Conservation (phyloP, 345 rosid species). For the Corchorus olitorius region DNA sequence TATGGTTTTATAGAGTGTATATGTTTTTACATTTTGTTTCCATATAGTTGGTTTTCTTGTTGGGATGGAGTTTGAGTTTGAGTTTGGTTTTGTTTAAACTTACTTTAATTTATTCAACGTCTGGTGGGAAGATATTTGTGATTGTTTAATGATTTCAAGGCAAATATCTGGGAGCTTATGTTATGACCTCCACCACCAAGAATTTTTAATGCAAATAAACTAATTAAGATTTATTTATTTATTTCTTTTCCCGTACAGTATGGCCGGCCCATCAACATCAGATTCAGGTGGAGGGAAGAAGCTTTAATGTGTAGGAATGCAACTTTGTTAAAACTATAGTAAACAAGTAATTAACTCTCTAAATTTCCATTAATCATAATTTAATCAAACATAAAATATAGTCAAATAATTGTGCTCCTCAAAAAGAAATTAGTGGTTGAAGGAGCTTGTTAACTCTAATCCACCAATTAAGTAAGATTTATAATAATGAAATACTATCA, state of each 20-base stretch:
- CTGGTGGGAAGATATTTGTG: conserved; percentile 6
- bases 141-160: not conserved
- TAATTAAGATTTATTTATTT: not conserved
- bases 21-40: not conserved
- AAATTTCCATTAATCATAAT: not conserved
- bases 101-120: not conserved
- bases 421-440: conserved; percentile 27
- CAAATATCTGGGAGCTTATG: conserved; percentile 25
- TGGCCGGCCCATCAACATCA: conserved; percentile 33
- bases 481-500: not conserved
- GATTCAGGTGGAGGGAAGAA: conserved; percentile 8
- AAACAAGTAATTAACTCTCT: not conserved
- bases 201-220: conserved; percentile 8
- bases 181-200: not conserved
- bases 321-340: conserved; percentile 9
- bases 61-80: not conserved
- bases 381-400: conserved; percentile 3
- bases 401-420: conserved; percentile 5
- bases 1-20: not conserved
- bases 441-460: not conserved
- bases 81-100: not conserved
- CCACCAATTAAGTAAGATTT: not conserved
- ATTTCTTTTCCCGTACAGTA: not conserved
- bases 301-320: not conserved
- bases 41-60: not conserved